Base-by-base conservation (phyloP, 148 eudicot species). In the Nepenthes gracilis region DNA sequence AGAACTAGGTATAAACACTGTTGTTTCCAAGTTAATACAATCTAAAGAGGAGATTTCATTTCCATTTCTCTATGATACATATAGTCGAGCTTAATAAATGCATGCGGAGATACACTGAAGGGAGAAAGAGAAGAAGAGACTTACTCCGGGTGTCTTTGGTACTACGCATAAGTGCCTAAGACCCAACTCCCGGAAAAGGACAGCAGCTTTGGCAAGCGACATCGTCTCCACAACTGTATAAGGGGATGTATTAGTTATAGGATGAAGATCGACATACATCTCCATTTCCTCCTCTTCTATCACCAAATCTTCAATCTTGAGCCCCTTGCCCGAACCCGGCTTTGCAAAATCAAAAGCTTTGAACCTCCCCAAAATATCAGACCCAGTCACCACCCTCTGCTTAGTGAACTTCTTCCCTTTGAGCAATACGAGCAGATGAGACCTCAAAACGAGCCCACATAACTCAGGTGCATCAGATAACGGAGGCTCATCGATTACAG, bases 191-290 rank as follows among this genome's bases (percentile, higher is more conserved):
- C 88, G 80, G 53, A 87, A 87, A 15, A 83, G 75, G 56, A 82
- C 69, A 33, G 82, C 81, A 68, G 88, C 88, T 77, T 87, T 87
- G 36, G 96, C 96, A 2, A 87, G 76, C 15, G 96, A 87, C 85
- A 85, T 85, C 1, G 82, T 80, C 70, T 85, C 96, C 15, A 82
- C 88, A 2, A 87, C 90, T 6, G 87, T 80, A 56, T 87, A 80
- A 0, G 90, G 90, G n/a, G 88, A 84, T 36, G 86, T 67, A 58
- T 87, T 85, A 15, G 80, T 78, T 50, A 87, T 80, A 0, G 96
- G 90, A 77, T 87, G 96, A 9, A 87, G 80, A 83, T 87, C 96
- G 54, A 87, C 71, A 49, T 66, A 84, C 96, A 87, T 84, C 47
- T 85, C 83, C 88, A 87, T 72, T 35, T 87, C 96, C 36, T 84